Conservation (phyloP, 2,329 filamentous ascomycete genomes). For the Cladosporium sphaerospermum region DNA sequence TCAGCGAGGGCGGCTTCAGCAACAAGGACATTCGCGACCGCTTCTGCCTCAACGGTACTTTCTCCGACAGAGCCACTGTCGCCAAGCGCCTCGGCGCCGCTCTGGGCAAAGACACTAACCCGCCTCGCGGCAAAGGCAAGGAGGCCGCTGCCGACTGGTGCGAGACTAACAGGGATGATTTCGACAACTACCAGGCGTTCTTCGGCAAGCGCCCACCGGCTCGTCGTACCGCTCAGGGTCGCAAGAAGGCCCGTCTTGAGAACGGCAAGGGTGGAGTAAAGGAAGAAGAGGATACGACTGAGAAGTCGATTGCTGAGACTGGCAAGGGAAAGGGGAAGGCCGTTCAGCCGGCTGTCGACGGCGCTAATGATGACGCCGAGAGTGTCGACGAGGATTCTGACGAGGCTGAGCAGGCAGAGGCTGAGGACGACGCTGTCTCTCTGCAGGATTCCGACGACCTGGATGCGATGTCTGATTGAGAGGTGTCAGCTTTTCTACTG, state of each 20-base stretch:
- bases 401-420: constrained; percentile 6
- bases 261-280: not conserved
- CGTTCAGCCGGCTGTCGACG: constrained; percentile 11
- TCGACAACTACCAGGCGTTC: constrained; percentile 23
- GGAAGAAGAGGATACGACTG: not conserved
- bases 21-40: constrained; percentile 31
- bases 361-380: constrained; percentile 10
- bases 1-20: constrained; percentile 25
- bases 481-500: too few species aligned
- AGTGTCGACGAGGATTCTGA: constrained; percentile 12
- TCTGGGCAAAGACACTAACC: constrained; percentile 28
- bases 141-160: constrained; percentile 19
- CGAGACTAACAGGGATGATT: constrained; percentile 23
- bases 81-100: constrained; percentile 32
- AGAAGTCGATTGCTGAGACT: constrained; percentile 1
- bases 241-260: constrained; percentile 1
- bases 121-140: constrained; percentile 21
- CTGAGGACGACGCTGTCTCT: constrained; percentile 18
- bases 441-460: constrained; percentile 24
- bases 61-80: constrained; percentile 30
- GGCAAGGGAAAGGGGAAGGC: constrained; percentile 12
- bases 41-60: constrained; percentile 30
- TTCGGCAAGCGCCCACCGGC: constrained; percentile 24
- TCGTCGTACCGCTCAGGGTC: constrained; percentile 22
- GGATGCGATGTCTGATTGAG: constrained; percentile 22